Conservation (phyloP, 2,329 filamentous ascomycete genomes). For the Emericellopsis cladophorae region DNA sequence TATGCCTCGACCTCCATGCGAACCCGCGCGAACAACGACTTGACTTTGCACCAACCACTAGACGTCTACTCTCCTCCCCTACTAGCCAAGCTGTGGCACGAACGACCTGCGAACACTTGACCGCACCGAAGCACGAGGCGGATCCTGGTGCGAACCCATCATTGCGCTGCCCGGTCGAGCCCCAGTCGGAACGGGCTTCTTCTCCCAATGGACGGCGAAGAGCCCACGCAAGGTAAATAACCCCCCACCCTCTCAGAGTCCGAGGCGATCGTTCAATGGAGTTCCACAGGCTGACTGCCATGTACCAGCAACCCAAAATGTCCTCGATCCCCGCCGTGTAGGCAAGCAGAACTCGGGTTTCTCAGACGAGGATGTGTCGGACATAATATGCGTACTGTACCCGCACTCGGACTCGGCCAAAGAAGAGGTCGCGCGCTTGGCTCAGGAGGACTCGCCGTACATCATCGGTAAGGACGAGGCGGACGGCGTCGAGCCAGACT, state of each 20-base stretch:
- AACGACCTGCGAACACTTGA: too few relatives aligned
- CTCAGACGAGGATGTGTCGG: conserved; percentile 68
- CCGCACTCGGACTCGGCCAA: conserved; percentile 64
- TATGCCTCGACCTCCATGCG: too few relatives aligned
- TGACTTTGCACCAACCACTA: too few relatives aligned
- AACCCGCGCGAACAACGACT: too few relatives aligned
- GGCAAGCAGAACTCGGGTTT: conserved; percentile 76
- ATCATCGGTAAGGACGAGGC: conserved; percentile 35
- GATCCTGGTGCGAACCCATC: too few relatives aligned
- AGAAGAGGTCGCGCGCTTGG: conserved; percentile 48
- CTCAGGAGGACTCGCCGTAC: conserved; percentile 31
- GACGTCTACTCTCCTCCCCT: too few relatives aligned
- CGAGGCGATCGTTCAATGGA: too few relatives aligned
- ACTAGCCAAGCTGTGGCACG: too few relatives aligned
- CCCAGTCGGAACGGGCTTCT: conserved; percentile 1
- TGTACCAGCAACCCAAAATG: conserved; percentile 57
- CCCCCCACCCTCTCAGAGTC: neutral
- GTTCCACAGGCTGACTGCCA: neutral
- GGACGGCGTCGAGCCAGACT: conserved; percentile 37
- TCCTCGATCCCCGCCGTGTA: conserved; percentile 66
- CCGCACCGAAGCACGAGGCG: too few relatives aligned
- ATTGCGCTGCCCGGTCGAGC: too few relatives aligned
- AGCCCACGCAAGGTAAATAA: conserved; percentile 26
- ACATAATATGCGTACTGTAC: conserved; percentile 81
- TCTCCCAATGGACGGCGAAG: conserved; percentile 29